Evolutionary conservation across 2,329 filamentous ascomycete genomes (phyloP).

Genomic region (Fusarium sp.): DNA sequence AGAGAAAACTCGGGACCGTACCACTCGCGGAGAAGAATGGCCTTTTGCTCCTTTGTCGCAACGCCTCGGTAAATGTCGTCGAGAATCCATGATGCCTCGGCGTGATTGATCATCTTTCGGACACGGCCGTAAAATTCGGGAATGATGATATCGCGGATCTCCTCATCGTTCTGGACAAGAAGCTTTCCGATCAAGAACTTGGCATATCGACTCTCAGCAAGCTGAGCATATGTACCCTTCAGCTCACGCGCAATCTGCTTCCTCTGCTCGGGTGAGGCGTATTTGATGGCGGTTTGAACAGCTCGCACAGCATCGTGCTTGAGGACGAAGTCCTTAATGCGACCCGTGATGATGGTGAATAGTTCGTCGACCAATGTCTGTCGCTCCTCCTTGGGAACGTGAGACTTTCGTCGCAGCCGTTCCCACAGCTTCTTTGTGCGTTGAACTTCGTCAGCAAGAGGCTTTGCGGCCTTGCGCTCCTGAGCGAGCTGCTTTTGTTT

Average conservation of each 20-base stretch:
- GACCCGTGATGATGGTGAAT: constrained; percentile 89
- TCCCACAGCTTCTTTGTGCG: constrained; percentile 98
- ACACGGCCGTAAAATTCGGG: constrained; percentile 96
- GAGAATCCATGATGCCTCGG: constrained; percentile 96
- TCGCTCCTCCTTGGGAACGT: constrained; percentile 89
- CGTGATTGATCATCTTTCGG: constrained; percentile 91
- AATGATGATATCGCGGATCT: constrained; percentile 88
- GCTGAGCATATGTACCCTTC: constrained; percentile 81
- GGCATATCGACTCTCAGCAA: constrained; percentile 95
- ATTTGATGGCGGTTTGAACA: constrained; percentile 96
- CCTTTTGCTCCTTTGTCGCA: constrained; percentile 87
- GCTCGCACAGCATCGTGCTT: constrained; percentile 99
- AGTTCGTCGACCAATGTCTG: constrained; percentile 88
- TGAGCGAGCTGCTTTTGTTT: constrained; percentile 90
- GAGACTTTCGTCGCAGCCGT: constrained; percentile 88
- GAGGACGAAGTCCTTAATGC: constrained; percentile 94
- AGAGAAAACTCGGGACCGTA: constrained; percentile 94
- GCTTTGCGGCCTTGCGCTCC: constrained; percentile 92
- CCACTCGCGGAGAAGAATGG: constrained; percentile 89
- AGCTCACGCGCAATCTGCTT: constrained; percentile 89
- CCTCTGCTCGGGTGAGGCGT: constrained; percentile 85
- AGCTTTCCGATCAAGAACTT: constrained; percentile 98
- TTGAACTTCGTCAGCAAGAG: constrained; percentile 87
- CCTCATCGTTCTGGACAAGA: constrained; percentile 88
- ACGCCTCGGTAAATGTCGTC: constrained; percentile 95